phyloP scores from a whole-genome alignment of 2,329 filamentous ascomycete genomes.

The Cladosporium sp. region DNA sequence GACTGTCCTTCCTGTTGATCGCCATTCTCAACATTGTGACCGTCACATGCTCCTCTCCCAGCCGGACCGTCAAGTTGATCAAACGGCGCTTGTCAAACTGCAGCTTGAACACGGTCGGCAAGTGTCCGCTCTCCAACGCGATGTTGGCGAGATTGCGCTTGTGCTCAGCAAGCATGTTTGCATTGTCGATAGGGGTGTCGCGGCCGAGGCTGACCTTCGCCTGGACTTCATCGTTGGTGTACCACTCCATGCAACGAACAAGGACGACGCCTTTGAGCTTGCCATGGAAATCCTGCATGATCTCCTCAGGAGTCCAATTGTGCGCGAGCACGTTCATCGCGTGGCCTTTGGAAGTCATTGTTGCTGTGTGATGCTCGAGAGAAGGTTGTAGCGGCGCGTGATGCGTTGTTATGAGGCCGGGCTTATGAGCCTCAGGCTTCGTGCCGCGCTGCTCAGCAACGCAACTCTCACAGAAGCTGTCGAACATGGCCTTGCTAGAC shows the following conservation, averaged over 20 bases:
- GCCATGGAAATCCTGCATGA: not conserved
- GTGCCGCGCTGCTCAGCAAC: too few relatives aligned
- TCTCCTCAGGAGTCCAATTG: not conserved
- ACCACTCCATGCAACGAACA: constrained; percentile 2
- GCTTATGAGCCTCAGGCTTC: too few relatives aligned
- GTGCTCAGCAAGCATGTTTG: not conserved
- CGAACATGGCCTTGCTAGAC: too few relatives aligned
- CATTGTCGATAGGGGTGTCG: not conserved
- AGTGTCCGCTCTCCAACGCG: not conserved
- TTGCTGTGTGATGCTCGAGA: too few relatives aligned
- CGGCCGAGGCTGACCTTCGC: not conserved
- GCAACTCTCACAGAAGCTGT: too few relatives aligned
- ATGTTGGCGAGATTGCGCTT: not conserved
- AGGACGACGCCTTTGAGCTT: not conserved
- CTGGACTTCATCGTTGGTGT: constrained; percentile 1
- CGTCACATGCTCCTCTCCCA: not conserved
- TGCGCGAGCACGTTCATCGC: too few relatives aligned
- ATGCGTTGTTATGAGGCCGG: too few relatives aligned
- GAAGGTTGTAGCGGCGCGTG: too few relatives aligned
- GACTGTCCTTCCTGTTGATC: not conserved
- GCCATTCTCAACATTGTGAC: not conserved
- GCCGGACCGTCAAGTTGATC: not conserved
- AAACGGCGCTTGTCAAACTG: not conserved
- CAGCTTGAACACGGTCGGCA: not conserved
- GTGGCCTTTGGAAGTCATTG: too few relatives aligned